Evolutionary conservation across 2,329 filamentous ascomycete species (phyloP), one percentile per base, ranked within the genome.

Genomic region (Alternaria sp.): DNA sequence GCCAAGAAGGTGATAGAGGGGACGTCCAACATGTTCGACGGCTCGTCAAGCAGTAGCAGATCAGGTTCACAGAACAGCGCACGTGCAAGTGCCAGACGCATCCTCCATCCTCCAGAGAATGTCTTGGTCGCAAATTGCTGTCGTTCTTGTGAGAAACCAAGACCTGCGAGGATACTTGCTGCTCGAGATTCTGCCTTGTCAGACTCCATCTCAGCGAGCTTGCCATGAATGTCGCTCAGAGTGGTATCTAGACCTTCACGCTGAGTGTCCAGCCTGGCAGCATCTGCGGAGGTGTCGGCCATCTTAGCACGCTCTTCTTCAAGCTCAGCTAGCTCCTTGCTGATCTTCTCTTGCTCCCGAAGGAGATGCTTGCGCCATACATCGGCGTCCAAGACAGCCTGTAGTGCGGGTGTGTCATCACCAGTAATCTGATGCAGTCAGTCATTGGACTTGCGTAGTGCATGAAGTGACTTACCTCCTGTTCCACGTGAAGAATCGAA

Each of bases 21-120:
- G 61, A 99, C 96, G 83, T 98, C 96, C 93, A 99, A 93, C 95
- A 98, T 98, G 89, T 98, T 98, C 59, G 95, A 98, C 83, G 96
- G 96, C 89, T 99, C 96, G 85, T 99, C 96, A 72, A 99, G 93
- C 79, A 99, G 87, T 63, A 99, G 84, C 56, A 99, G 85, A 82
- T 99, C 96, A 46, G 96, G 96, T 80, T 99, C 96, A 83, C 96
- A 99, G 85, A 99, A 99, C 36, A 99, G 88, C 13, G 96, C 96
- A 86, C 96, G 87, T 12, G 96, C 96, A 66, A 99, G 87, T 13
- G 96, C 96, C 75, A 99, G 84, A 85, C 96, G 91, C 96, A 99
- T 99, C 82, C 96, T 90, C 96, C 96, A 99, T 91, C 96, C 96
- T 87, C 96, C 96, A 57, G 96, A 99, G 83, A 99, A 99, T 6